These are phyloP conservation scores for Aspergillus costaricaensis DNA, from an alignment of 2,329 filamentous ascomycete species.

Conservation along the genomic window DNA sequence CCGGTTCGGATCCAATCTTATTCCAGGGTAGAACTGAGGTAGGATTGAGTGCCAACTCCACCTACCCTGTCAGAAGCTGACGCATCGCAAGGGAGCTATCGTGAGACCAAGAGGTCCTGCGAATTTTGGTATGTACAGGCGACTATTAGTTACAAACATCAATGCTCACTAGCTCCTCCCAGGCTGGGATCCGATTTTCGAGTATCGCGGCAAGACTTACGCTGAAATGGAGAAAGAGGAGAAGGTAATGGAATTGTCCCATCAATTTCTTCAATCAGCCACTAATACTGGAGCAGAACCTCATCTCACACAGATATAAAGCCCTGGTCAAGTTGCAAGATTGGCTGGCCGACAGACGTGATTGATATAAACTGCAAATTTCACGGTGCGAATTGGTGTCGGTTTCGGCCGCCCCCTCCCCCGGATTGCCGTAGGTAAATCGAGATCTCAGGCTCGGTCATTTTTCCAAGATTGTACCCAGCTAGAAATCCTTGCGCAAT, in stretches of 20 bases:
- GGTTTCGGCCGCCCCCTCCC: background rate
- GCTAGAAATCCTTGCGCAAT: slow-evolving; percentile 76
- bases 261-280: background rate
- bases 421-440: background rate
- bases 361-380: slow-evolving; percentile 13
- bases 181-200: slow-evolving; percentile 98
- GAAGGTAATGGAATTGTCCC: slow-evolving; percentile 62
- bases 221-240: slow-evolving; percentile 93
- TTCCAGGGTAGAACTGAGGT: slow-evolving; percentile 90
- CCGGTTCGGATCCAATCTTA: slow-evolving; percentile 77
- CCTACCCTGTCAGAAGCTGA: slow-evolving; percentile 4
- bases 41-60: slow-evolving; percentile 28
- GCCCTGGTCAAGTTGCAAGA: slow-evolving; percentile 83
- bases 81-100: slow-evolving; percentile 66
- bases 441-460: slow-evolving; percentile 34
- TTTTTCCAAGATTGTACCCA: slow-evolving; percentile 86
- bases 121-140: slow-evolving; percentile 69
- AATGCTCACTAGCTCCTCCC: slow-evolving; percentile 5
- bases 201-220: slow-evolving; percentile 88
- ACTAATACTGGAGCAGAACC: slow-evolving; percentile 59
- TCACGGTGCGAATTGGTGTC: background rate
- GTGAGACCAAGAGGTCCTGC: slow-evolving; percentile 78
- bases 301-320: slow-evolving; percentile 84
- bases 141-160: background rate
- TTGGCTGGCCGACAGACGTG: slow-evolving; percentile 64